Evolutionary conservation across 306 rosid species (phyloP), one percentile per base, ranked within the genome.

Genomic region (Nissolia schottii): DNA sequence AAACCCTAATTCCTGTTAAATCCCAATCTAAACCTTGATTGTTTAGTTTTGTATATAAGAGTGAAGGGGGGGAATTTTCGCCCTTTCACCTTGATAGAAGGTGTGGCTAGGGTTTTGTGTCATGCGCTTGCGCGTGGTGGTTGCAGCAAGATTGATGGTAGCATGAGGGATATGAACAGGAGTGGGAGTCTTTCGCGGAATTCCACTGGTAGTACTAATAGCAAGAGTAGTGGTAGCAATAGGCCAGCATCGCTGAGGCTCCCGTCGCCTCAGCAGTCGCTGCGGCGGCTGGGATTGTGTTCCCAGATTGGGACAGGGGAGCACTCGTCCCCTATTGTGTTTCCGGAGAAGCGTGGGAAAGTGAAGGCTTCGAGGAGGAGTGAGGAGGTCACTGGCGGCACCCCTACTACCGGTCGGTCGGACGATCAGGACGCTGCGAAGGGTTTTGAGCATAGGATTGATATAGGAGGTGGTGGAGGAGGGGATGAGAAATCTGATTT

Each of bases 401-500:
- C 72, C 40, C 71, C 82, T 0, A 49, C 79, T 7, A 40, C 81
- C 12, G 25, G 45, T 48, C 66, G 83, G 18, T 34, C 81, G 16
- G 87, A 77, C 50, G 92, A 83, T 80, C 85, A 74, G 14, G 89
- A 80, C 49, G 67, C 78, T 7, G 51, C 76, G 3, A 91, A 82
- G 83, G 79, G 66, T 81, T 89, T 94, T 3, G 99, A 94, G 73
- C 99, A 91, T 72, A 84, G 87, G 80, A 87, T 94, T 76, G 96
- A 94, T 78, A 86, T 91, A 9, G 89, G 84, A 28, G 85, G 83
- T 24, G 86, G 32, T 1, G 79, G 80, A 45, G 87, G 84, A 29
- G 98, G 96, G 49, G 99, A 94, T 79, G 99, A 91, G 66, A 87
- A 94, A 78, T 86, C 95, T 77, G 92, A 89, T 80, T 81, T 94